A percentile compares a stretch with the other conserved stretches of the same genome.
phyloP scores from a whole-genome alignment of 257 asterid species.

The Fraxinus anomala region DNA sequence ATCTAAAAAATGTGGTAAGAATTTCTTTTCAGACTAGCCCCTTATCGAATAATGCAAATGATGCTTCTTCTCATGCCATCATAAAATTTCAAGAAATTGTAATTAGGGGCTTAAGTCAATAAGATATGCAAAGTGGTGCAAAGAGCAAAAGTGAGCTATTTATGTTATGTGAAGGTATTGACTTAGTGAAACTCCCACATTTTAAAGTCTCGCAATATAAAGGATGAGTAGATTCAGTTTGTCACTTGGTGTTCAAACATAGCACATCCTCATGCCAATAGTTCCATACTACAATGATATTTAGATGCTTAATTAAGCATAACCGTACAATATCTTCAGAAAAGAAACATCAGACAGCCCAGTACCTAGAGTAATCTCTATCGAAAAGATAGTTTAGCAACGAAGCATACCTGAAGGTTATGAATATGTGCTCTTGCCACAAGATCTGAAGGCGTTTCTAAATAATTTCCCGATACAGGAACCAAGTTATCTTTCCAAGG shows the following conservation, averaged over 20 bases:
- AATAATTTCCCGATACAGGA: slow-evolving; percentile 54
- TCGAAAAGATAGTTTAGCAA: not conserved
- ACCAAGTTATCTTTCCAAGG: slow-evolving; percentile 89
- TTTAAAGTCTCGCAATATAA: not conserved
- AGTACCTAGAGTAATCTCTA: not conserved
- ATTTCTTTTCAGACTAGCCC: no score
- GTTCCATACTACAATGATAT: not conserved
- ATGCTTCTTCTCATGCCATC: no score
- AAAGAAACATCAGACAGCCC: not conserved
- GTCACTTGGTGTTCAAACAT: not conserved
- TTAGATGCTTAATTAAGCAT: not conserved
- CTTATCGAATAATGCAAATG: no score
- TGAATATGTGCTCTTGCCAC: slow-evolving; percentile 88
- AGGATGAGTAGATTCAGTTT: no score
- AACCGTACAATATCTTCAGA: not conserved
- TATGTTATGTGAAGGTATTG: not conserved
- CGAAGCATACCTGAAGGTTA: slow-evolving; percentile 76
- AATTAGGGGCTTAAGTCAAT: no score
- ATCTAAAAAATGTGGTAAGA: no score
- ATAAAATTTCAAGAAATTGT: no score
- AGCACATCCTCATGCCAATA: not conserved
- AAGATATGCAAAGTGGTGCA: no score
- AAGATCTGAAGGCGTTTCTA: slow-evolving; percentile 64
- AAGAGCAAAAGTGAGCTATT: not conserved
- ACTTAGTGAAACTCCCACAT: not conserved